Percentiles rank a stretch among this genome's conserved stretches.
phyloP scores from a whole-genome alignment of 2,329 filamentous ascomycete species.

The Fusarium tjaetaba region DNA sequence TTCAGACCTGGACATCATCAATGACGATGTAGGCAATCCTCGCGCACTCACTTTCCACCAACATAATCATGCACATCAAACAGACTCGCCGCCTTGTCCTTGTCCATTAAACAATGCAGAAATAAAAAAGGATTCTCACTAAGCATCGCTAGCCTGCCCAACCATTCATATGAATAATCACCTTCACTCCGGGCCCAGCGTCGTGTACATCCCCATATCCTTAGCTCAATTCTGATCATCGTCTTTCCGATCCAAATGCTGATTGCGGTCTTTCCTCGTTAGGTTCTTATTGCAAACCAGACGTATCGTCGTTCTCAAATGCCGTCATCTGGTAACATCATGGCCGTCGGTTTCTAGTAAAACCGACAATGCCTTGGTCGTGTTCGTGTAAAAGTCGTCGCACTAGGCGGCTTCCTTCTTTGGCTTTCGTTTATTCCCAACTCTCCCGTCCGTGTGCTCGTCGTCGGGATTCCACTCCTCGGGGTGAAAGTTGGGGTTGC shows the following conservation, averaged over 20 bases:
- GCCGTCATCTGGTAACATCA: slow-evolving; percentile 13
- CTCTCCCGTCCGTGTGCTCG: slow-evolving; percentile 46
- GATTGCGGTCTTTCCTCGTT: background rate
- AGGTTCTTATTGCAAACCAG: background rate
- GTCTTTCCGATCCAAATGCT: background rate
- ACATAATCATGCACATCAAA: slow-evolving; percentile 29
- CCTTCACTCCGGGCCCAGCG: background rate
- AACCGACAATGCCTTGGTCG: background rate
- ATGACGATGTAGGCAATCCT: background rate
- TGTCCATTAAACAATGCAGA: slow-evolving; percentile 33
- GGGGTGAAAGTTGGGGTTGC: slow-evolving; percentile 65
- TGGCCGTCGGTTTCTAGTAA: slow-evolving; percentile 5
- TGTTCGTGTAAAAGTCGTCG: background rate
- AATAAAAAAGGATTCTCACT: slow-evolving; percentile 32
- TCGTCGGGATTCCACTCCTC: slow-evolving; percentile 57
- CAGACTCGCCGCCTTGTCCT: slow-evolving; percentile 26
- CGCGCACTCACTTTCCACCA: background rate
- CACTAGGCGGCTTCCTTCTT: slow-evolving; percentile 36
- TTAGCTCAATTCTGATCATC: background rate
- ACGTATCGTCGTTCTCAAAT: background rate
- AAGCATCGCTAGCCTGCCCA: slow-evolving; percentile 40
- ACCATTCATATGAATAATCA: slow-evolving; percentile 23
- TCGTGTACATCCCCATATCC: background rate
- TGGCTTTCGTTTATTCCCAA: slow-evolving; percentile 39
- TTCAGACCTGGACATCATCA: background rate